Evolutionary conservation across 257 asterid genomes (phyloP).

Genomic region (Ballota nigra): DNA sequence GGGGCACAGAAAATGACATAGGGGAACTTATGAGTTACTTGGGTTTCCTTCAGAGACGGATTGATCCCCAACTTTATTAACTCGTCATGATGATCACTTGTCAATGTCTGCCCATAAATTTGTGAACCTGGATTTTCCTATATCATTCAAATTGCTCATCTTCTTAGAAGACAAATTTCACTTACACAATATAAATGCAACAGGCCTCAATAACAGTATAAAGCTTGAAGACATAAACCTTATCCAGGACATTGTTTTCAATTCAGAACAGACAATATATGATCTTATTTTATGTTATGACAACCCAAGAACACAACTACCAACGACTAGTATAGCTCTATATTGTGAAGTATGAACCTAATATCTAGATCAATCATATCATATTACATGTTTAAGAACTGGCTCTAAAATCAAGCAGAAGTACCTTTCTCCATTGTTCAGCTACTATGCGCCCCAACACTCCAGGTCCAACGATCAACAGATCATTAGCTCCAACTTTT

Average conservation of each 20-base stretch:
- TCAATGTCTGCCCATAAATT: constrained; percentile 77
- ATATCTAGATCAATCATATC: constrained; percentile 1
- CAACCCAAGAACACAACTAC: background rate
- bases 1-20: constrained; percentile 94
- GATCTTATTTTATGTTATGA: background rate
- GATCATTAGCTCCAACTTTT: constrained; percentile 63
- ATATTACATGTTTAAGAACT: constrained; percentile 8
- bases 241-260: background rate
- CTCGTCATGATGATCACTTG: constrained; percentile 81
- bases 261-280: background rate
- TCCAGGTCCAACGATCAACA: constrained; percentile 95
- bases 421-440: constrained; percentile 91
- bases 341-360: background rate
- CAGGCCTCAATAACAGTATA: background rate
- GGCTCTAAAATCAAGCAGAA: constrained; percentile 4
- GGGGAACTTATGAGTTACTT: constrained; percentile 54
- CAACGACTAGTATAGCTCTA: background rate
- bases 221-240: constrained; percentile 1
- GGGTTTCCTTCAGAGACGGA: constrained; percentile 63
- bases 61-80: constrained; percentile 67
- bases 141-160: constrained; percentile 16
- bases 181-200: constrained; percentile 11
- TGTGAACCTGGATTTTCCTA: constrained; percentile 83
- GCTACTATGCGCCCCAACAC: constrained; percentile 94
- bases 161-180: background rate